phyloP scores from a whole-genome alignment of 202 grass and related monocot species.

The Eragrostis tef region DNA sequence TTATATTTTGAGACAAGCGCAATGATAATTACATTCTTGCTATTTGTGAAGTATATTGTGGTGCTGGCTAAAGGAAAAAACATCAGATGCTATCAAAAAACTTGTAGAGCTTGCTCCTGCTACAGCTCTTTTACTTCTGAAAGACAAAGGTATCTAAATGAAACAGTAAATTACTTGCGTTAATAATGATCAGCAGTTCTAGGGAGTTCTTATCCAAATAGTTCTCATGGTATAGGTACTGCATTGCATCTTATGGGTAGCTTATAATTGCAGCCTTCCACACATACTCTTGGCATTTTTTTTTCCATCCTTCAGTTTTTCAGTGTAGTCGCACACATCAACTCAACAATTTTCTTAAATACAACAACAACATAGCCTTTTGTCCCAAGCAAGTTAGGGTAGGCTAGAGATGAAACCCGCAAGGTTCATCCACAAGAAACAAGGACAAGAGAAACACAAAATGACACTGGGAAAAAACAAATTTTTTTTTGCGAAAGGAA shows the following conservation, averaged over 20 bases:
- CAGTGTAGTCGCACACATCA: slow-evolving; percentile 20
- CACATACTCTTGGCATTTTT: slow-evolving; percentile 34
- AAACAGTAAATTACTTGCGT: slow-evolving; percentile 5
- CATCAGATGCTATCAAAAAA: slow-evolving; percentile 95
- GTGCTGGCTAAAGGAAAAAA: slow-evolving; percentile 92
- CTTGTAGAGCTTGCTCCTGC: slow-evolving; percentile 92
- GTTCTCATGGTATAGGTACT: slow-evolving; percentile 1
- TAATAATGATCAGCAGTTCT: not conserved
- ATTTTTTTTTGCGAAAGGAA: no score
- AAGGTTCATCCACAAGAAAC: no score
- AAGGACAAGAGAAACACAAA: no score
- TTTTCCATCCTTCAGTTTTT: not conserved
- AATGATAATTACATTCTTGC: slow-evolving; percentile 99
- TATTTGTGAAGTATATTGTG: slow-evolving; percentile 95
- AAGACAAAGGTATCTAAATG: slow-evolving; percentile 69
- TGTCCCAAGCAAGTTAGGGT: no score
- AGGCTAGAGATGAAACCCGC: no score
- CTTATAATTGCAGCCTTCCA: slow-evolving; percentile 30
- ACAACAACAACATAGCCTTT: slow-evolving; percentile 31
- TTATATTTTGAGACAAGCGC: slow-evolving; percentile 99
- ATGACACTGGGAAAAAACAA: no score
- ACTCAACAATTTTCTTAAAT: slow-evolving; percentile 34
- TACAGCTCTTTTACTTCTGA: slow-evolving; percentile 85
- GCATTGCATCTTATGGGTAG: slow-evolving; percentile 30
- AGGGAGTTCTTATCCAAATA: slow-evolving; percentile 25